These are phyloP conservation scores for Mycena citricolor DNA, from an alignment of 1,284 basidiomycete genomes.

Conservation along the genomic window DNA sequence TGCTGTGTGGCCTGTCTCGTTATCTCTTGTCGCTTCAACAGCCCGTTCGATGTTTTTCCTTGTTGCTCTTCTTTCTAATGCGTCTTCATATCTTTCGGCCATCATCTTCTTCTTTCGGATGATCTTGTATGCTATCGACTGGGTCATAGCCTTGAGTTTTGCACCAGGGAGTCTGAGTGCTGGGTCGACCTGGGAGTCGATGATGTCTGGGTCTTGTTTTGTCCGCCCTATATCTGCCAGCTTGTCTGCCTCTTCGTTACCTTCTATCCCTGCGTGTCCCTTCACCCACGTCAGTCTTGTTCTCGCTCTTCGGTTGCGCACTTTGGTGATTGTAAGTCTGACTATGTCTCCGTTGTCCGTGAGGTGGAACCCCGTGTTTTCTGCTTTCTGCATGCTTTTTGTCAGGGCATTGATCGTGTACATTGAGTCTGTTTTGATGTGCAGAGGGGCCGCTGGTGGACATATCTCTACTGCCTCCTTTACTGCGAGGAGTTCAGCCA, in stretches of 20 bases:
- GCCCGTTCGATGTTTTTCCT: slow-evolving; percentile 12
- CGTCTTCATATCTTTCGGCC: slow-evolving; percentile 1
- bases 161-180: slow-evolving; percentile 11
- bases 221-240: slow-evolving; percentile 16
- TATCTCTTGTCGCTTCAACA: not conserved
- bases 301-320: slow-evolving; percentile 12
- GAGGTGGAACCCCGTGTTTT: not conserved
- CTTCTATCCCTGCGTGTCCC: slow-evolving; percentile 21
- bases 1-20: not conserved
- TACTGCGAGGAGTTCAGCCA: not conserved
- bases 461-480: not conserved
- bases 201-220: slow-evolving; percentile 1
- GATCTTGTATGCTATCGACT: slow-evolving; percentile 18
- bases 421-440: not conserved
- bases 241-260: slow-evolving; percentile 24
- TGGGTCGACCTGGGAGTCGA: not conserved
- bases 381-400: not conserved
- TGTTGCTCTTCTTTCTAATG: slow-evolving; percentile 1
- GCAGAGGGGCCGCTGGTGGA: not conserved
- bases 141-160: slow-evolving; percentile 17
- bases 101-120: slow-evolving; percentile 10
- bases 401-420: slow-evolving; percentile 1
- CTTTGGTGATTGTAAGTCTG: slow-evolving; percentile 4
- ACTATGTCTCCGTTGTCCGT: slow-evolving; percentile 12
- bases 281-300: slow-evolving; percentile 26